A percentile compares a stretch with the other conserved stretches of the same genome.
These are phyloP conservation scores for Aspergillus indologenus DNA, from an alignment of 495 filamentous ascomycete genomes.

Conservation along the genomic window DNA sequence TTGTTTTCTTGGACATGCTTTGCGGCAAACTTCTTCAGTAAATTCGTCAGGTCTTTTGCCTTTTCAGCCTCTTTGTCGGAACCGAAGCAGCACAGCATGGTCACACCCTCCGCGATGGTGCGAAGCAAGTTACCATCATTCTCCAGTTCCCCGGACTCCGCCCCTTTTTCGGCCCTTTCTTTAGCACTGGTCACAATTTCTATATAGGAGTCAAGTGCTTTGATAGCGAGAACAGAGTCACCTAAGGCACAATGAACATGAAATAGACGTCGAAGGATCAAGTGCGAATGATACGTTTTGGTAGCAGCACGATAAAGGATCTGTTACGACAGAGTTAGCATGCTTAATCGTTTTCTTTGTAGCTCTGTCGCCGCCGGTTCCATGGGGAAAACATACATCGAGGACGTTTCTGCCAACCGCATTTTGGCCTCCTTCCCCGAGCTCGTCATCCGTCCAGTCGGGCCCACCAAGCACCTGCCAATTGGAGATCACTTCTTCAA, in stretches of 20 bases:
- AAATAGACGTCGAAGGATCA: conserved; percentile 82
- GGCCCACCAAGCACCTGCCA: conserved; percentile 77
- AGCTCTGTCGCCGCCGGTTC: too few relatives aligned
- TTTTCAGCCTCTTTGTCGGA: conserved; percentile 70
- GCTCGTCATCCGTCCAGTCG: conserved; percentile 69
- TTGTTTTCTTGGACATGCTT: conserved; percentile 39
- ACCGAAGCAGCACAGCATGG: conserved; percentile 78
- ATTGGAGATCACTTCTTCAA: conserved; percentile 74
- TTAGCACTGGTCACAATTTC: conserved; percentile 80
- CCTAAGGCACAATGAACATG: conserved; percentile 79
- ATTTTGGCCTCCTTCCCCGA: conserved; percentile 74
- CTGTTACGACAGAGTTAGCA: conserved; percentile 32
- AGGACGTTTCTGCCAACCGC: conserved; percentile 67
- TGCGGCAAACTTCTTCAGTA: conserved; percentile 64
- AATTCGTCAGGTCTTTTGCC: conserved; percentile 61
- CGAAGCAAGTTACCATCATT: conserved; percentile 68
- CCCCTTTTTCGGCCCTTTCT: conserved; percentile 73
- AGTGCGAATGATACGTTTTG: conserved; percentile 90
- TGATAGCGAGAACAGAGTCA: conserved; percentile 83
- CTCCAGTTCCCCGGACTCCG: conserved; percentile 74
- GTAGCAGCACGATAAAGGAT: conserved; percentile 83
- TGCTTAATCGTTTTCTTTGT: background rate
- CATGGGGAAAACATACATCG: conserved; percentile 50
- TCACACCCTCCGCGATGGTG: conserved; percentile 74
- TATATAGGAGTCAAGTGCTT: conserved; percentile 84